A percentile compares a stretch with the other conserved stretches of the same genome.
These are phyloP conservation scores for Fusarium robinianum DNA, from an alignment of 2,329 filamentous ascomycete genomes.

Conservation along the genomic window DNA sequence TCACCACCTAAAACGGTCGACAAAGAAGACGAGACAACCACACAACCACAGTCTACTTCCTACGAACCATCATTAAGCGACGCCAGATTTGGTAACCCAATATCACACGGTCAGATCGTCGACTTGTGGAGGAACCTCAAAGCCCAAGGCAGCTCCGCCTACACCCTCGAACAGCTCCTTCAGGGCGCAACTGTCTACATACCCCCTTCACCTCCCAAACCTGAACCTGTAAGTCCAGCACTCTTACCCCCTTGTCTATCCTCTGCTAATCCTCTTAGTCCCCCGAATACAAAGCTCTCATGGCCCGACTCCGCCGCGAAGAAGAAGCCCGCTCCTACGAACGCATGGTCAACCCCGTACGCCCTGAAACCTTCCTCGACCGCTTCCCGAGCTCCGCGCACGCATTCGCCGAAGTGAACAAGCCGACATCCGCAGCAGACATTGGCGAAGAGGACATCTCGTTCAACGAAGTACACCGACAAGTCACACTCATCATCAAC, in stretches of 20 bases:
- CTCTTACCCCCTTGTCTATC: neutral
- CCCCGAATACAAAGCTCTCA: slow-evolving; percentile 82
- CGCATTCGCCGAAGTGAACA: slow-evolving; percentile 60
- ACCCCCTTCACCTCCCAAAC: slow-evolving; percentile 79
- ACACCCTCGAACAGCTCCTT: slow-evolving; percentile 71
- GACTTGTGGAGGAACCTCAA: slow-evolving; percentile 61
- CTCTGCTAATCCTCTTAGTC: slow-evolving; percentile 55
- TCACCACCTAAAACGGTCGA: slow-evolving; percentile 11
- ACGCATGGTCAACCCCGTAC: slow-evolving; percentile 70
- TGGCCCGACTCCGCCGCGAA: slow-evolving; percentile 80
- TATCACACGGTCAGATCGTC: slow-evolving; percentile 72
- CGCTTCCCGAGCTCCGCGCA: slow-evolving; percentile 61
- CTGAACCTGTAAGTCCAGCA: slow-evolving; percentile 66
- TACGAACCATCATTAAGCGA: slow-evolving; percentile 58
- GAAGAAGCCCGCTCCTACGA: slow-evolving; percentile 84
- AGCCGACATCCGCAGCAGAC: slow-evolving; percentile 51
- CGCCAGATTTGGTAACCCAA: slow-evolving; percentile 64
- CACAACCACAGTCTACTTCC: slow-evolving; percentile 15
- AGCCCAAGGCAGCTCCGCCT: slow-evolving; percentile 38
- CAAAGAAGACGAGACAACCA: slow-evolving; percentile 23
- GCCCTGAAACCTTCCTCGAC: slow-evolving; percentile 62
- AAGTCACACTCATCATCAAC: slow-evolving; percentile 84
- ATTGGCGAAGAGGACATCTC: slow-evolving; percentile 66
- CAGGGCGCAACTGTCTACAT: slow-evolving; percentile 73
- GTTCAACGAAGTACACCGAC: slow-evolving; percentile 76